A percentile compares a stretch with the other conserved stretches of the same genome.
Evolutionary conservation across 345 rosid genomes (phyloP).

Genomic region (Nephelium lappaceum): DNA sequence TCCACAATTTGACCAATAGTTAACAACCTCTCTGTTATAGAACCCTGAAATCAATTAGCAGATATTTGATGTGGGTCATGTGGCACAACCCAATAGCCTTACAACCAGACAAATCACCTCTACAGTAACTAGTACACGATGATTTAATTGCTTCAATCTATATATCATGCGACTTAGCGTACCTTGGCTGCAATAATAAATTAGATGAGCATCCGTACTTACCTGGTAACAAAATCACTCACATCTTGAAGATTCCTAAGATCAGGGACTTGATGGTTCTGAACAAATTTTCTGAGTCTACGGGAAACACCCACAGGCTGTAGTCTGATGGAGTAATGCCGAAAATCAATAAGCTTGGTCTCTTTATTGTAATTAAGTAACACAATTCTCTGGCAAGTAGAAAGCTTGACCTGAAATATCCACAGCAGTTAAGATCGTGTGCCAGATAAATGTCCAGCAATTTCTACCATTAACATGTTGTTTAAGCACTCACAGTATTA

Average conservation of each 20-base stretch:
- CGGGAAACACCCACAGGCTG: constrained; percentile 90
- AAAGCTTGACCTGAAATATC: constrained; percentile 78
- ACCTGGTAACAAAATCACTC: constrained; percentile 91
- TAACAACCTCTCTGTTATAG: not conserved
- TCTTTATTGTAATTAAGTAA: constrained; percentile 90
- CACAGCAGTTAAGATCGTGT: constrained; percentile 27
- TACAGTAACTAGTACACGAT: not conserved
- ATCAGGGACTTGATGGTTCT: constrained; percentile 85
- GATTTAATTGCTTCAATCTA: not conserved
- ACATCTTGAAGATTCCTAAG: constrained; percentile 87
- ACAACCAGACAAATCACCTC: not conserved
- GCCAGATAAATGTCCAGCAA: constrained; percentile 1
- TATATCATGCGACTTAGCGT: not conserved
- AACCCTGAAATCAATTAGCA: not conserved
- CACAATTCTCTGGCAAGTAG: constrained; percentile 92
- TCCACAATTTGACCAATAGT: not conserved
- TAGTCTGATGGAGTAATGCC: constrained; percentile 88
- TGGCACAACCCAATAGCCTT: not conserved
- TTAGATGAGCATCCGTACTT: constrained; percentile 30
- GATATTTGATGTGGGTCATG: not conserved
- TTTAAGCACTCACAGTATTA: constrained; percentile 69
- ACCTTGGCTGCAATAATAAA: not conserved
- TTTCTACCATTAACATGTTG: constrained; percentile 18
- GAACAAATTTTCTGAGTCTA: constrained; percentile 86
- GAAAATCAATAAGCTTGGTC: constrained; percentile 78